These are phyloP conservation scores for Alternaria triticina DNA, from an alignment of 2,329 filamentous ascomycete genomes.

Conservation along the genomic window DNA sequence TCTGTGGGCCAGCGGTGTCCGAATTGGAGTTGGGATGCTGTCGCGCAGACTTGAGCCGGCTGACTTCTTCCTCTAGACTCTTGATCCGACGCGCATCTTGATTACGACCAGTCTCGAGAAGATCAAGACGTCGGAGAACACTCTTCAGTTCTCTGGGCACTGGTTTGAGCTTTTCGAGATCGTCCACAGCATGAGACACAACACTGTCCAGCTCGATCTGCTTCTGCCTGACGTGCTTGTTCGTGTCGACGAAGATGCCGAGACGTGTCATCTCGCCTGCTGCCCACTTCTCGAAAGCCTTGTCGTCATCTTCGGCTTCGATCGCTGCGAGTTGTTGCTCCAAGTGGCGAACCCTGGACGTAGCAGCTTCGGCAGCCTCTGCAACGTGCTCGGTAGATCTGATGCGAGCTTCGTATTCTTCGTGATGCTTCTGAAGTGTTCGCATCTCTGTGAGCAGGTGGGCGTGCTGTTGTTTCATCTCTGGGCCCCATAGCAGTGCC, in stretches of 20 bases:
- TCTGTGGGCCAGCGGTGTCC: not conserved
- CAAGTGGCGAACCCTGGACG: conserved; percentile 18
- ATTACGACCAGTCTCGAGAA: conserved; percentile 14
- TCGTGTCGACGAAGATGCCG: conserved; percentile 20
- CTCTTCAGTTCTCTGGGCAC: conserved; percentile 1
- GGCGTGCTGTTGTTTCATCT: conserved; percentile 48
- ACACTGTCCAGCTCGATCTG: conserved; percentile 21
- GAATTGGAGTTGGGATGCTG: not conserved
- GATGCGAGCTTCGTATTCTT: conserved; percentile 28
- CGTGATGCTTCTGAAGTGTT: conserved; percentile 38
- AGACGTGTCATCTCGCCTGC: conserved; percentile 19
- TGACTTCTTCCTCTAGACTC: conserved; percentile 16
- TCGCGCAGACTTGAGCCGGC: not conserved
- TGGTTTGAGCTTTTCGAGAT: conserved; percentile 7
- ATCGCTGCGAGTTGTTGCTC: conserved; percentile 31
- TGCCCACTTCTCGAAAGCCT: conserved; percentile 26
- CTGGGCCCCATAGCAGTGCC: conserved; percentile 50
- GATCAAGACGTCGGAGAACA: conserved; percentile 17
- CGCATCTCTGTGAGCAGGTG: conserved; percentile 45
- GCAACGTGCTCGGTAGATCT: conserved; percentile 24
- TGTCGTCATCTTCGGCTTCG: conserved; percentile 29
- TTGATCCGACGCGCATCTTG: conserved; percentile 13
- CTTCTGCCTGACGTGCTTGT: conserved; percentile 24
- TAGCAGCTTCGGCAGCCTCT: conserved; percentile 21
- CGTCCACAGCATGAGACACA: conserved; percentile 16